These are phyloP conservation scores for Kernera saxatilis DNA, from an alignment of 345 rosid genomes.

Conservation along the genomic window DNA sequence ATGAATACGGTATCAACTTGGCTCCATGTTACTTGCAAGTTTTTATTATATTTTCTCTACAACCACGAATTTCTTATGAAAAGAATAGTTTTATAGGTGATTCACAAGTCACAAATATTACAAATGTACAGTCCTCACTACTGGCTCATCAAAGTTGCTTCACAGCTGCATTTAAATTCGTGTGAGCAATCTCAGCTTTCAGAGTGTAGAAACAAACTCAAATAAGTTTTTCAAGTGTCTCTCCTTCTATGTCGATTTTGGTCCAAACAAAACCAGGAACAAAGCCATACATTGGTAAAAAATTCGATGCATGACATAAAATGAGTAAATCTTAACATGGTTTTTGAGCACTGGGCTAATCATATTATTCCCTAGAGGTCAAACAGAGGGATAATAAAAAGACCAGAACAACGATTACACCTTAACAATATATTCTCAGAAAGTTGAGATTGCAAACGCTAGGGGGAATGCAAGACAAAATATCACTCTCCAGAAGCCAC, in stretches of 20 bases:
- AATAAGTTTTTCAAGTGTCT: neutral
- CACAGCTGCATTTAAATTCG: neutral
- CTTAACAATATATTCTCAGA: neutral
- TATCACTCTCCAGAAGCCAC: neutral
- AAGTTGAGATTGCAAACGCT: neutral
- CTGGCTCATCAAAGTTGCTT: neutral
- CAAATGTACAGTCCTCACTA: neutral
- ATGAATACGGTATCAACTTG: neutral
- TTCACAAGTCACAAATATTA: neutral
- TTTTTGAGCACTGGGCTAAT: neutral
- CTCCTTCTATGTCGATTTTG: conserved; percentile 1
- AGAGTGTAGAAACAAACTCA: neutral
- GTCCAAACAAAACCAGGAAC: neutral
- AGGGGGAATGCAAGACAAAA: neutral
- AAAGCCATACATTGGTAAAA: neutral
- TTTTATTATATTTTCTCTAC: neutral
- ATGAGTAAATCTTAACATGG: neutral
- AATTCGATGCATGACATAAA: neutral
- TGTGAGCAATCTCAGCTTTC: neutral
- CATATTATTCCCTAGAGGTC: neutral
- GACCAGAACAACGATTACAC: conserved; percentile 5
- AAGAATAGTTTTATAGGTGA: neutral
- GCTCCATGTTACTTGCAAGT: neutral
- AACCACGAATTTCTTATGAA: neutral
- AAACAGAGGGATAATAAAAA: neutral